Base-by-base conservation (phyloP, 495 filamentous ascomycete genomes). In the Hyaloscypha variabilis region DNA sequence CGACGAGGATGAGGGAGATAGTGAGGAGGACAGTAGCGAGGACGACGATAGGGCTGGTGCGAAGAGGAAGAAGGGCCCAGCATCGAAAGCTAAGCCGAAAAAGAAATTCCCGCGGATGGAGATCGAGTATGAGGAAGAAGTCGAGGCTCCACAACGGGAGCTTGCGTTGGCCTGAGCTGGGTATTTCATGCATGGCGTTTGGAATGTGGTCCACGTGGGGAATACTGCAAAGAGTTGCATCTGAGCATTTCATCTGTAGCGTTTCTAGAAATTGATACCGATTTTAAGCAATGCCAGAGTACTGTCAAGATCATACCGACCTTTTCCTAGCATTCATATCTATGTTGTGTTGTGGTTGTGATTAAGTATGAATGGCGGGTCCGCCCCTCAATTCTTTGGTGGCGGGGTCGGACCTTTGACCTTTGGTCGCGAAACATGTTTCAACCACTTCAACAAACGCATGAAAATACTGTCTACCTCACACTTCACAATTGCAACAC, bases 61-160 rank as follows among this genome's bases (percentile, higher is more conserved):
- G 53, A 93, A 93, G 82, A 78, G 90, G 73, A 93, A 92, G 84
- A 82, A 82, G 69, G 80, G 77, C 36, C 72, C 77, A 64, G 82
- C 82, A 30, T 78, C 85, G 29, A 82, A 82, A 66, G 68, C 78
- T 49, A 85, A 87, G 75, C 81, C 87, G 36, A 83, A 88, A 81
- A 59, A 59, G 91, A 91, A 79, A 81, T 80, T 51, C 31, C 80
- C 85, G 50, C 81, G 81, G 58, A 78, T 87, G 68, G 90, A 91
- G 78, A 87, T 91, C 65, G 90, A 93, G 77, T 88, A 90, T 65
- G 89, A 91, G 70, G 83, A 82, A 13, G 89, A 91, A 74, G 81
- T 75, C 30, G 69, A 69, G 36, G 64, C 50, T 10, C 49, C 69
- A 39, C 54, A 51, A 46, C 55, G 61, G 52, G 36, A 70, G 26